These are phyloP conservation scores for Schizopora paradoxa DNA, from an alignment of 1,284 basidiomycete genomes.

Conservation along the genomic window DNA sequence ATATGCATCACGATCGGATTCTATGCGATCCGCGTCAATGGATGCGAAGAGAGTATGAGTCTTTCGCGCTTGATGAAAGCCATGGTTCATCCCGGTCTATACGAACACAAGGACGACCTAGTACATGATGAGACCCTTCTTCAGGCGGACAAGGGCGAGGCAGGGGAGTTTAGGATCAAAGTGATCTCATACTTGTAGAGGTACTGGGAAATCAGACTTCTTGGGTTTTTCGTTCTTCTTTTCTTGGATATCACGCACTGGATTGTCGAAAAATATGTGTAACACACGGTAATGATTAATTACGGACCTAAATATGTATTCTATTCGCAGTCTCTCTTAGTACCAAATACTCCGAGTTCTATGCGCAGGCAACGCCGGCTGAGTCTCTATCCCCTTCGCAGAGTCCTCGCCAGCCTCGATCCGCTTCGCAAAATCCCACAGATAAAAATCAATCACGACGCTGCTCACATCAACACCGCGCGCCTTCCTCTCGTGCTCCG, in stretches of 20 bases:
- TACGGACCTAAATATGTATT: background rate
- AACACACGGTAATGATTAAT: no score
- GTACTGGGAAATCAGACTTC: no score
- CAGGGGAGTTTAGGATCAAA: no score
- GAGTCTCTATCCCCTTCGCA: slow-evolving; percentile 51
- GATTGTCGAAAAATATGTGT: background rate
- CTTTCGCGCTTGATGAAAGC: no score
- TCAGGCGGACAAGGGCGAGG: no score
- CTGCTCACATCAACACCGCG: slow-evolving; percentile 48
- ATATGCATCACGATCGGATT: no score
- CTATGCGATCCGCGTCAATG: no score
- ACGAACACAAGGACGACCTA: no score
- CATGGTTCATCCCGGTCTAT: no score
- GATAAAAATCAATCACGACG: slow-evolving; percentile 79
- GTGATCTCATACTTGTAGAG: no score
- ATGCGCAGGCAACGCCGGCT: slow-evolving; percentile 63
- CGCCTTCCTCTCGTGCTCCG: slow-evolving; percentile 19
- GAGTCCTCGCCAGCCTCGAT: slow-evolving; percentile 56
- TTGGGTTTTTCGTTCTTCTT: background rate
- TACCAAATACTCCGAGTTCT: slow-evolving; percentile 82
- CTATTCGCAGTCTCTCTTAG: slow-evolving; percentile 30
- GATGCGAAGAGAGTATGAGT: no score
- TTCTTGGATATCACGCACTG: background rate
- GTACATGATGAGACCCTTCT: no score
- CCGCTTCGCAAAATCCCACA: slow-evolving; percentile 81